Evolutionary conservation across 148 eudicot species (phyloP), one percentile per base, ranked within the genome.

Genomic region (Chenopodium formosanum): DNA sequence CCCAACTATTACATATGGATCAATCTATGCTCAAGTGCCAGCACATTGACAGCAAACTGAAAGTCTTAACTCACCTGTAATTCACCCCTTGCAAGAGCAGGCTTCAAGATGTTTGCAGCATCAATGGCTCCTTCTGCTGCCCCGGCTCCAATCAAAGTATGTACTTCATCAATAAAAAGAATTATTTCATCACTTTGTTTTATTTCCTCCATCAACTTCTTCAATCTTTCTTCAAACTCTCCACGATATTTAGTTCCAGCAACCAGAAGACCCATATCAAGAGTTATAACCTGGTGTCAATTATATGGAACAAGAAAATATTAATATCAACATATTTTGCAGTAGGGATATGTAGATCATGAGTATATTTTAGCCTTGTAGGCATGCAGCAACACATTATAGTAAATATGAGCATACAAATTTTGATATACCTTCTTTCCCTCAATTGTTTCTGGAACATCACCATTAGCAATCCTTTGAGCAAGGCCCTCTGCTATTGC

Each of bases 61-160:
- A 53, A 37, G 25, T 19, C 73, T 52, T 40, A 80, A 34, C 79
- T 65, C 82, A 94, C 98, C 97, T 94, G 98, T 71, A 94, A 82
- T 88, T 94, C 98, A 79, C 98, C 98, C 76, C 98, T 89, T 32
- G 98, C 97, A 79, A 94, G 93, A 75, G 98, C 98, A 74, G 98
- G 98, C 85, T 94, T 94, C 79, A 94, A 81, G 68, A 94, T 92
- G 85, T 94, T 94, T 64, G 98, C 98, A 79, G 98, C 98, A 88
- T 94, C 98, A 77, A 94, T 91, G n/a, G 94, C 95, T 29, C 98
- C 98, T 86, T 94, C 98, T 58, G 97, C 98, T 34, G 97, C 95
- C 81, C 97, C 97, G 4, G 95, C 97, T 58, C 97, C 95, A 81
- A 94, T 91, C 84, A 93, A 83, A 70, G 98, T 94, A 85, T 94